phyloP scores from a whole-genome alignment of 352 stramenopile species.

The Aphanomyces euteiches region DNA sequence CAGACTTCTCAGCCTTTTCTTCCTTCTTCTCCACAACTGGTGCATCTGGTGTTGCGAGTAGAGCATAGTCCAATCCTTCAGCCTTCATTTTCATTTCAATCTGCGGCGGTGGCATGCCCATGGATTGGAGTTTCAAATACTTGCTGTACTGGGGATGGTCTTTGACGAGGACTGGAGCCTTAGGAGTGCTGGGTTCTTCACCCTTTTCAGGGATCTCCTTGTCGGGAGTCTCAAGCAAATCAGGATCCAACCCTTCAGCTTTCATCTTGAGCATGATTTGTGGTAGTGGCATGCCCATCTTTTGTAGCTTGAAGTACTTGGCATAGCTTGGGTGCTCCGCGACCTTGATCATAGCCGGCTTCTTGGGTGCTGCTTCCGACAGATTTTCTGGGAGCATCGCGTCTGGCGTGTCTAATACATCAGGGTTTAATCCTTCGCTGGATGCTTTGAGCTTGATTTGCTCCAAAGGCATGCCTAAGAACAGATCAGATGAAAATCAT shows the following conservation, averaged over 20 bases:
- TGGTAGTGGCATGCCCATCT: constrained; percentile 90
- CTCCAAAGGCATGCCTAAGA: constrained; percentile 33
- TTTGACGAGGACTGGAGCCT: constrained; percentile 41
- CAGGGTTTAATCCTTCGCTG: constrained; percentile 29
- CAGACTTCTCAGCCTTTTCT: neutral
- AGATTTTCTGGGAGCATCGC: constrained; percentile 8
- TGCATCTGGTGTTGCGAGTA: constrained; percentile 83
- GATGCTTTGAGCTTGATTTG: constrained; percentile 33
- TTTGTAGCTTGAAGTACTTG: constrained; percentile 96
- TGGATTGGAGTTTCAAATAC: constrained; percentile 95
- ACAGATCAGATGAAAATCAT: neutral
- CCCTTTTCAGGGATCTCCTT: constrained; percentile 51
- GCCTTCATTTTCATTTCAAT: constrained; percentile 91
- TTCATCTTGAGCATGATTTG: constrained; percentile 91
- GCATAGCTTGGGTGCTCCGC: constrained; percentile 81
- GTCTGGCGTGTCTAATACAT: constrained; percentile 33
- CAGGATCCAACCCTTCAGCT: constrained; percentile 86
- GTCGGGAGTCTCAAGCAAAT: constrained; percentile 85
- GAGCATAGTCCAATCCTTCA: constrained; percentile 84
- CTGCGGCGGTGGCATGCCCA: constrained; percentile 90
- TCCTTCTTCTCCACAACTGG: constrained; percentile 49
- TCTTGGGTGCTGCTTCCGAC: constrained; percentile 40
- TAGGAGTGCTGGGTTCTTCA: neutral
- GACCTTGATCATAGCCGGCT: neutral
- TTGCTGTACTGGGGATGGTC: constrained; percentile 73